These are phyloP conservation scores for Annulohypoxylon bovei DNA, from an alignment of 495 filamentous ascomycete species.

Conservation along the genomic window DNA sequence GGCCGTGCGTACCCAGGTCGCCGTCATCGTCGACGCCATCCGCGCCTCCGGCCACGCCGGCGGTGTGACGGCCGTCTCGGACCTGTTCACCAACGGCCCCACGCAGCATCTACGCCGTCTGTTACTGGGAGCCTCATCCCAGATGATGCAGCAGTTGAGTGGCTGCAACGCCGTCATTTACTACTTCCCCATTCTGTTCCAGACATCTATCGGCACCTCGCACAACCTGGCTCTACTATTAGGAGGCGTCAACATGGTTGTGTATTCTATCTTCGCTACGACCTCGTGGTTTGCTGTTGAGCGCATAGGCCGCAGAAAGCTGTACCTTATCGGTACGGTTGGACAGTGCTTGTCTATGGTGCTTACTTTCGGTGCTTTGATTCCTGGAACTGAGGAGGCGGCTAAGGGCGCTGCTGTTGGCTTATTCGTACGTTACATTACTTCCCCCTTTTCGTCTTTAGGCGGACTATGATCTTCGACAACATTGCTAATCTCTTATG, in stretches of 20 bases:
- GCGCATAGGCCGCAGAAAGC: conserved; percentile 73
- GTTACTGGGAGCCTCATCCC: conserved; percentile 66
- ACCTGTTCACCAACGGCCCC: conserved; percentile 69
- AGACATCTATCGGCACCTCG: conserved; percentile 64
- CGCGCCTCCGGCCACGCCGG: conserved; percentile 66
- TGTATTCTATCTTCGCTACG: conserved; percentile 80
- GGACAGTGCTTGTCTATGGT: conserved; percentile 79
- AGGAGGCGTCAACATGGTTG: conserved; percentile 82
- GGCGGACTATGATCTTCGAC: neutral
- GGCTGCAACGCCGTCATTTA: conserved; percentile 87
- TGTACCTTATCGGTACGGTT: conserved; percentile 74
- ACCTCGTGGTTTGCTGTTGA: conserved; percentile 86
- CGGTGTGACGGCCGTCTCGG: conserved; percentile 62
- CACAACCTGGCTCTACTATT: conserved; percentile 73
- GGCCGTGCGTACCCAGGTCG: conserved; percentile 65
- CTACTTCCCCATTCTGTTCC: conserved; percentile 81
- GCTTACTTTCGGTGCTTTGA: conserved; percentile 76
- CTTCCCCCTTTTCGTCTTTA: neutral
- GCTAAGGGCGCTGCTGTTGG: conserved; percentile 79
- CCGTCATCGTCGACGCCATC: conserved; percentile 72
- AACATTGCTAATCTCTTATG: conserved; percentile 23
- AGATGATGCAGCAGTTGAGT: conserved; percentile 80
- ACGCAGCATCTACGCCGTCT: conserved; percentile 73
- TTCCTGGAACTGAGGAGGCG: conserved; percentile 61
- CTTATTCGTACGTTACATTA: conserved; percentile 62